Conservation (phyloP, 345 rosid genomes). For the Firmiana major region DNA sequence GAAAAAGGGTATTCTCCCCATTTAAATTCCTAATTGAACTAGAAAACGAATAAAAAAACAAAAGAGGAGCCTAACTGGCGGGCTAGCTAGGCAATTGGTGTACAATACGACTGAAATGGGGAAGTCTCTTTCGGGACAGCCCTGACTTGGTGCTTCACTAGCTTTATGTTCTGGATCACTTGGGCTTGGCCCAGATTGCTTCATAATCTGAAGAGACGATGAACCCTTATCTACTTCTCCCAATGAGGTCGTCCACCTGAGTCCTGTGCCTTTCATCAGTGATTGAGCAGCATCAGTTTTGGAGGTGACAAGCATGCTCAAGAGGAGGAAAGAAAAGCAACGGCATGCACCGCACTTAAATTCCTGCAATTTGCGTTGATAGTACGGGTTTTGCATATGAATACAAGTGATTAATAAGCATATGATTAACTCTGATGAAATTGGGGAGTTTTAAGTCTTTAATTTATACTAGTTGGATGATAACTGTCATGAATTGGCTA, state of each 20-base stretch:
- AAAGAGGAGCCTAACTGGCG: not conserved
- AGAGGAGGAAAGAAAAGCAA: not conserved
- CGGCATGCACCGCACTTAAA: not conserved
- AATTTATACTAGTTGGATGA: not conserved
- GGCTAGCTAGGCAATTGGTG: not conserved
- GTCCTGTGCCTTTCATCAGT: not conserved
- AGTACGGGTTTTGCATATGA: too few relatives aligned
- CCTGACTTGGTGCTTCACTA: not conserved
- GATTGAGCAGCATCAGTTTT: not conserved
- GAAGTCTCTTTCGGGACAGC: not conserved
- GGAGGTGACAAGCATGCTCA: not conserved
- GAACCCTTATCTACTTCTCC: not conserved
- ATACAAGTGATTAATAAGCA: not conserved
- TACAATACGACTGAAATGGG: not conserved
- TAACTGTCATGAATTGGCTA: too few relatives aligned
- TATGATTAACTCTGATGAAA: not conserved
- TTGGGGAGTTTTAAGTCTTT: not conserved
- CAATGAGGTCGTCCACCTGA: not conserved
- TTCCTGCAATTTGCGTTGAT: too few relatives aligned
- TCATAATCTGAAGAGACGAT: not conserved
- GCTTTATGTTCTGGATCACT: too few relatives aligned
- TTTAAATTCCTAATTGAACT: too few relatives aligned
- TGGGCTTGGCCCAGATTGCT: constrained; percentile 16
- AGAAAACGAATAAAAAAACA: too few relatives aligned
- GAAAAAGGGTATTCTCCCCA: too few relatives aligned